These are phyloP conservation scores for Themeda triandra DNA, from an alignment of 176 grass and related monocot species.

Conservation along the genomic window DNA sequence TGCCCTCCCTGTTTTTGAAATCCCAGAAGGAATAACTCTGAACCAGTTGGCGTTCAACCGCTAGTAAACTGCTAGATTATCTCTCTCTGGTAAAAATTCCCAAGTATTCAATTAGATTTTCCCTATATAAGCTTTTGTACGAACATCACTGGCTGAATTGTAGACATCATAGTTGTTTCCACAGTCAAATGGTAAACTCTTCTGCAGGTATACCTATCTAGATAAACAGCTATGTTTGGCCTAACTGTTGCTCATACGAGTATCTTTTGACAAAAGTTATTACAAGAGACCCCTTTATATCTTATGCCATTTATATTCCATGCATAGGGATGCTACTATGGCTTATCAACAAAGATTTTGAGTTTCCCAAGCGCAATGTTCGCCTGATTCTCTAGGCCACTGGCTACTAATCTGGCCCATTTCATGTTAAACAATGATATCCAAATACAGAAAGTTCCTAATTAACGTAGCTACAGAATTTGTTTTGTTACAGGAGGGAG, in stretches of 20 bases:
- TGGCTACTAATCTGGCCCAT: not conserved
- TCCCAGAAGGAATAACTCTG: not conserved
- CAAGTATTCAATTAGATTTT: conserved; percentile 17
- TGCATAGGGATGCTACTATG: not conserved
- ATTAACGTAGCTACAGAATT: not conserved
- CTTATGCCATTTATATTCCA: not conserved
- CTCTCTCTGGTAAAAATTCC: not conserved
- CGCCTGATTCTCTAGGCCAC: conserved; percentile 11
- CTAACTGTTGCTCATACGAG: not conserved
- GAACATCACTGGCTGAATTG: too few relatives aligned
- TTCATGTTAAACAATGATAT: conserved; percentile 12
- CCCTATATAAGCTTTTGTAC: not conserved
- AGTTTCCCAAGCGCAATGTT: not conserved
- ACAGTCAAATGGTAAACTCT: not conserved
- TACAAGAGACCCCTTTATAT: not conserved
- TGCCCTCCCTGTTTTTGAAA: not conserved
- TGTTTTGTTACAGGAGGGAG: not conserved
- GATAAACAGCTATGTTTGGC: not conserved
- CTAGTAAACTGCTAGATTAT: not conserved
- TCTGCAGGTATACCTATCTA: not conserved
- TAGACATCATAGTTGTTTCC: too few relatives aligned
- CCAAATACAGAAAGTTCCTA: conserved; percentile 11
- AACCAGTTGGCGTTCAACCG: not conserved
- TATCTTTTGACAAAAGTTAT: conserved; percentile 7
- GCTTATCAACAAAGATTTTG: conserved; percentile 19